These are phyloP conservation scores for maize (Zea mays) DNA, from an alignment of 176 grass and related monocot species.

Conservation along the genomic window DNA sequence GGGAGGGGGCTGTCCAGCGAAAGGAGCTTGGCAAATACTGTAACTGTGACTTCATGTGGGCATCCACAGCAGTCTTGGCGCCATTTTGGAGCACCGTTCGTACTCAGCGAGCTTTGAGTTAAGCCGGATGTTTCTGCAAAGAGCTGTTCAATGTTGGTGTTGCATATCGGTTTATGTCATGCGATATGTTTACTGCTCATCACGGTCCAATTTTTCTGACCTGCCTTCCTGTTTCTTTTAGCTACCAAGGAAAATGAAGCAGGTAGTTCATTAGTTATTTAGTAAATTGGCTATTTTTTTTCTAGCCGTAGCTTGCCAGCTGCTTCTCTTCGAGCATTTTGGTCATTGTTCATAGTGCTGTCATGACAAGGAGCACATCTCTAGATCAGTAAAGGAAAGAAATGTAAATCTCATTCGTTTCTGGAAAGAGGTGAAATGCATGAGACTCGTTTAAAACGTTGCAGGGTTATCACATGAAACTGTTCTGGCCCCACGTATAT, in stretches of 20 bases:
- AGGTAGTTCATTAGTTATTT: not conserved
- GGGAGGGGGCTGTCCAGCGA: not conserved
- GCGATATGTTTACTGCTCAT: conserved; percentile 10
- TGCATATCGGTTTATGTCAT: not conserved
- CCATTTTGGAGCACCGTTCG: conserved; percentile 17
- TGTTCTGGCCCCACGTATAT: not conserved
- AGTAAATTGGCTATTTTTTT: not conserved
- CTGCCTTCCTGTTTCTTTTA: not conserved
- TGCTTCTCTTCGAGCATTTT: conserved; percentile 19
- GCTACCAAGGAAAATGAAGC: conserved; percentile 19
- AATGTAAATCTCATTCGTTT: conserved; percentile 32
- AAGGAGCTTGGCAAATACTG: conserved; percentile 25
- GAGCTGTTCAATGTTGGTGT: not conserved
- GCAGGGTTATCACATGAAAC: not conserved
- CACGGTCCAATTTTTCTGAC: conserved; percentile 24
- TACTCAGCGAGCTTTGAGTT: not conserved
- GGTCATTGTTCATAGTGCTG: conserved; percentile 33
- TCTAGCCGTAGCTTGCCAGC: not conserved
- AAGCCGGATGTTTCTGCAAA: conserved; percentile 3
- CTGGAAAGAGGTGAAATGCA: not conserved
- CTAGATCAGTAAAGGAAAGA: conserved; percentile 28
- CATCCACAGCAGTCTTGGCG: conserved; percentile 24
- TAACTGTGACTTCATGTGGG: not conserved
- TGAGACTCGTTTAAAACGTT: not conserved
- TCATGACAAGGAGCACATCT: not conserved